Conservation (phyloP, 2,329 filamentous ascomycete species). For the Pseudogymnoascus sp. region DNA sequence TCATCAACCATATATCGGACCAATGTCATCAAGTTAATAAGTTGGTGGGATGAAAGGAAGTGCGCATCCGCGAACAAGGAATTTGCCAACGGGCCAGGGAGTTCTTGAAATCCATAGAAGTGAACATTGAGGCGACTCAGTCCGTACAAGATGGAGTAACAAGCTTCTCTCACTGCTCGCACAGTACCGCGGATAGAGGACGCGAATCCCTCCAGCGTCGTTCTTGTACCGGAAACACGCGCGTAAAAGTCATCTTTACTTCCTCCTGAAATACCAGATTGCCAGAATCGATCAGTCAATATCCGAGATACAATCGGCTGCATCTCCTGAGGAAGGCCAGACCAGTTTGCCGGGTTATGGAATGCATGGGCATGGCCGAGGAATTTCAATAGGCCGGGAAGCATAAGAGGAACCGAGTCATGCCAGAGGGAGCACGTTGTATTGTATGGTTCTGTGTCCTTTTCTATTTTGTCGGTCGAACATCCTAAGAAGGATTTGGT, state of each 20-base stretch:
- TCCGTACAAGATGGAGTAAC: slow-evolving; percentile 89
- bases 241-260: slow-evolving; percentile 97
- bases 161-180: slow-evolving; percentile 81
- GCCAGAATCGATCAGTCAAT: slow-evolving; percentile 93
- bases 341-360: slow-evolving; percentile 81
- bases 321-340: slow-evolving; percentile 65
- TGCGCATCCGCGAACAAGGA: slow-evolving; percentile 77
- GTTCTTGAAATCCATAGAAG: slow-evolving; percentile 83
- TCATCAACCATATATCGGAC: slow-evolving; percentile 85
- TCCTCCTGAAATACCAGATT: slow-evolving; percentile 90
- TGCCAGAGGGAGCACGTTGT: slow-evolving; percentile 78
- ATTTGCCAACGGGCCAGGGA: slow-evolving; percentile 74
- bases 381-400: slow-evolving; percentile 80
- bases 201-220: slow-evolving; percentile 84
- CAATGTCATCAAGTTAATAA: slow-evolving; percentile 86
- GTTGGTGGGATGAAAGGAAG: slow-evolving; percentile 80
- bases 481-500: slow-evolving; percentile 91
- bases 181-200: slow-evolving; percentile 87
- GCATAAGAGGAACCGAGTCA: slow-evolving; percentile 68
- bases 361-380: slow-evolving; percentile 85
- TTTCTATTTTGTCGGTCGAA: slow-evolving; percentile 81
- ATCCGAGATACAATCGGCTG: slow-evolving; percentile 70
- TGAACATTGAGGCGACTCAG: slow-evolving; percentile 79
- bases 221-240: slow-evolving; percentile 78
- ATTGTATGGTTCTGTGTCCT: slow-evolving; percentile 61